These are phyloP conservation scores for Mesembryanthemum crystallinum DNA, from an alignment of 148 eudicot genomes.

Conservation along the genomic window DNA sequence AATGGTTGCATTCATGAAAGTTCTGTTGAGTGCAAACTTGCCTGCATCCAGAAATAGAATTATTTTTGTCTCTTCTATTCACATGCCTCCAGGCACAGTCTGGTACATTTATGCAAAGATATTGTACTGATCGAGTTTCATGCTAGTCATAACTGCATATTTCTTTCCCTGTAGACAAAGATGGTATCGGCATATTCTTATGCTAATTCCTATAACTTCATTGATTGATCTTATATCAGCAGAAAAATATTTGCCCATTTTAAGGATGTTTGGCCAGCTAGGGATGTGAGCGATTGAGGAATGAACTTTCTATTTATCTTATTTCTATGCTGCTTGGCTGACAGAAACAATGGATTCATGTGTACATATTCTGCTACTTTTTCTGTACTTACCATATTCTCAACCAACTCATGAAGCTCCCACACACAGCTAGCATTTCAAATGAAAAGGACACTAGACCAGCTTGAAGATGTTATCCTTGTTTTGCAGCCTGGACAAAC, in stretches of 20 bases:
- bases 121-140: background rate
- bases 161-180: background rate
- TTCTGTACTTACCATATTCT: background rate
- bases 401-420: background rate
- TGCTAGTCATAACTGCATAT: background rate
- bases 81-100: background rate
- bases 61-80: background rate
- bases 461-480: background rate
- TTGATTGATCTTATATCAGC: background rate
- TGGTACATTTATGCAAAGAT: background rate
- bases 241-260: background rate
- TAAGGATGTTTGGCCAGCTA: background rate
- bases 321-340: background rate
- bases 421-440: background rate
- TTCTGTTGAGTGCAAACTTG: background rate
- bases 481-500: background rate
- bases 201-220: background rate
- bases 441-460: background rate
- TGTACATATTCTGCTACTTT: background rate
- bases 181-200: background rate
- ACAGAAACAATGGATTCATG: background rate
- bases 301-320: background rate
- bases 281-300: background rate
- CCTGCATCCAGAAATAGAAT: background rate
- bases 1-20: conserved; percentile 6